These are phyloP conservation scores for Pseudocercospora eumusae DNA, from an alignment of 2,329 filamentous ascomycete genomes.

Conservation along the genomic window DNA sequence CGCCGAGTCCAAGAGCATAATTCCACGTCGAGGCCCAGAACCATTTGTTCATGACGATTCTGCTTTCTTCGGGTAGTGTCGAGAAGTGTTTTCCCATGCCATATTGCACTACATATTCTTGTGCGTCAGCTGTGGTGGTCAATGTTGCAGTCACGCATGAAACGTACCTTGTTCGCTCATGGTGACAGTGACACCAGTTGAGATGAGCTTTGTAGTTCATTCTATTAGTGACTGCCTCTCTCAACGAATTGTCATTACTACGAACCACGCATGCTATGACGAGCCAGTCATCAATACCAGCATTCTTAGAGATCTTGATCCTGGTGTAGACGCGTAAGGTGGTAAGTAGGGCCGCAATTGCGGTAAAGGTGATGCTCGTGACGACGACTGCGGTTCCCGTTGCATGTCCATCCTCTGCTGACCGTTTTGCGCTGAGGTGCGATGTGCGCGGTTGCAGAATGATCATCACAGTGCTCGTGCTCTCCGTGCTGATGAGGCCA, in stretches of 20 bases:
- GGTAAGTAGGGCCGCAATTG: conserved; percentile 17
- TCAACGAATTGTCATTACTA: not conserved
- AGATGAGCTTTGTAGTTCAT: conserved; percentile 12
- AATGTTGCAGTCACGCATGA: not conserved
- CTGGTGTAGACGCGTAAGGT: conserved; percentile 17
- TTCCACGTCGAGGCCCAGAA: conserved; percentile 26
- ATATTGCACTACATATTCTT: conserved; percentile 24
- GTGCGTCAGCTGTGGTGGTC: not conserved
- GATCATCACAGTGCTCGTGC: not conserved
- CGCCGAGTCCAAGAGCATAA: conserved; percentile 22
- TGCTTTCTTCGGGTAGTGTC: conserved; percentile 12
- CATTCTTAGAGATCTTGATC: conserved; percentile 18
- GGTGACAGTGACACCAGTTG: conserved; percentile 17
- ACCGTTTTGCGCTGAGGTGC: not conserved
- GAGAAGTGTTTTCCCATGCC: conserved; percentile 26
- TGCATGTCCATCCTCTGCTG: conserved; percentile 15
- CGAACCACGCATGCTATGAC: conserved; percentile 21
- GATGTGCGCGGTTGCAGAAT: not conserved
- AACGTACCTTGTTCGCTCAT: conserved; percentile 24
- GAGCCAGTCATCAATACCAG: conserved; percentile 25
- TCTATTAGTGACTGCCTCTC: conserved; percentile 6
- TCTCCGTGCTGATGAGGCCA: not conserved
- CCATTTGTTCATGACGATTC: conserved; percentile 17
- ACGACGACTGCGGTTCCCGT: conserved; percentile 17
- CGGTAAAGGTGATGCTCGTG: conserved; percentile 16